These are phyloP conservation scores for Monosporascus sp. DNA, from an alignment of 2,329 filamentous ascomycete species.

Conservation along the genomic window DNA sequence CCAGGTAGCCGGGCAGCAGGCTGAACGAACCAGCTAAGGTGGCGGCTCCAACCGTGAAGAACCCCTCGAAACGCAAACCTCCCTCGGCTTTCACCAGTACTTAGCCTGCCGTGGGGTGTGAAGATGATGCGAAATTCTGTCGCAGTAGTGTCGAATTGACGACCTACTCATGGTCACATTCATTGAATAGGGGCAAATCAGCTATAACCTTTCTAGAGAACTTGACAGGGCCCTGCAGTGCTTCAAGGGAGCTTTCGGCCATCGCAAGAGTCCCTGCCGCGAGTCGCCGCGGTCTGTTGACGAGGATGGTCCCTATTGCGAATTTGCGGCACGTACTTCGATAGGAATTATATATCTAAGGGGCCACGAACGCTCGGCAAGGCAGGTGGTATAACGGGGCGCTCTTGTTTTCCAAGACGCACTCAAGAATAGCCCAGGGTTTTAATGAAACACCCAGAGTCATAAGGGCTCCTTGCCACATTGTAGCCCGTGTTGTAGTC, in stretches of 20 bases:
- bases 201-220: background rate
- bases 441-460: background rate
- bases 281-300: background rate
- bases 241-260: background rate
- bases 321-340: background rate
- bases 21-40: background rate
- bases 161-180: background rate
- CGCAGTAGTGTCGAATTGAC: background rate
- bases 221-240: background rate
- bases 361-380: background rate
- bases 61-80: background rate
- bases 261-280: background rate
- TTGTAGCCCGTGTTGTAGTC: background rate
- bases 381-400: background rate
- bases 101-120: background rate
- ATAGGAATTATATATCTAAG: background rate
- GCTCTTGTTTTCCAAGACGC: background rate
- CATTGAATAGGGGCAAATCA: background rate
- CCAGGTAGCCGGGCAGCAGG: background rate
- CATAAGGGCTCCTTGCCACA: background rate
- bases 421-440: background rate
- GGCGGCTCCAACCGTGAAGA: background rate
- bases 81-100: background rate
- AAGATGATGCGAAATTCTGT: background rate
- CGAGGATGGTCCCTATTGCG: background rate